Conservation (phyloP, 2,329 filamentous ascomycete genomes). For the Thielaviopsis ethacetica region DNA sequence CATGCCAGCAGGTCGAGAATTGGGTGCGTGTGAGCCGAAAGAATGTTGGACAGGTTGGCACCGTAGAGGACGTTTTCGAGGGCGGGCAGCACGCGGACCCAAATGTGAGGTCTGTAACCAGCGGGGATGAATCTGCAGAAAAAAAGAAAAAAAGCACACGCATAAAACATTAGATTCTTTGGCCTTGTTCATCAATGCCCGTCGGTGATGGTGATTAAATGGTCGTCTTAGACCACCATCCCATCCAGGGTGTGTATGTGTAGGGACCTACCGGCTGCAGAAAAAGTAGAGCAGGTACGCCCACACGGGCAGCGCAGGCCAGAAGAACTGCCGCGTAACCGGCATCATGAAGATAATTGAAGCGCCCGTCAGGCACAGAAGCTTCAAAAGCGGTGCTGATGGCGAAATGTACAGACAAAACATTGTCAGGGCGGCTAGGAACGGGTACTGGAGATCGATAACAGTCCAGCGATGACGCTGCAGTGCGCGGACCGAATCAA, state of each 20-base stretch:
- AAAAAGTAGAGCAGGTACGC: constrained; percentile 87
- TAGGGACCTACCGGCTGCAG: constrained; percentile 61
- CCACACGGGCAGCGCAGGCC: constrained; percentile 72
- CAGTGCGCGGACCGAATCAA: constrained; percentile 60
- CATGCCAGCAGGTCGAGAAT: constrained; percentile 78
- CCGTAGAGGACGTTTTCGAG: constrained; percentile 95
- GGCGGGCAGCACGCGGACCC: constrained; percentile 85
- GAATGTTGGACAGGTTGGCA: constrained; percentile 87
- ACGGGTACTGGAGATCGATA: constrained; percentile 72
- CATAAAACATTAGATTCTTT: background rate
- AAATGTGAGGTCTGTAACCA: constrained; percentile 81
- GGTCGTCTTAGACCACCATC: no score
- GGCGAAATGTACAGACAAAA: constrained; percentile 77
- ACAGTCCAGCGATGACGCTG: constrained; percentile 64
- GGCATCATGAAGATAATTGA: constrained; percentile 61
- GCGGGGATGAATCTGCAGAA: constrained; percentile 62
- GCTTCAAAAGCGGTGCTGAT: constrained; percentile 64
- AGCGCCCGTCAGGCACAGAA: constrained; percentile 49
- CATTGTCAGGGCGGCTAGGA: constrained; percentile 56
- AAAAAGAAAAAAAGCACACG: no score
- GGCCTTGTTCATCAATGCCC: background rate
- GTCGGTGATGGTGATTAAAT: background rate
- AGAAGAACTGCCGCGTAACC: constrained; percentile 75
- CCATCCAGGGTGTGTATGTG: background rate
- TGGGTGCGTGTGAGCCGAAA: constrained; percentile 75